These are phyloP conservation scores for Boletellus ananas DNA, from an alignment of 768 basidiomycete genomes.

Conservation along the genomic window DNA sequence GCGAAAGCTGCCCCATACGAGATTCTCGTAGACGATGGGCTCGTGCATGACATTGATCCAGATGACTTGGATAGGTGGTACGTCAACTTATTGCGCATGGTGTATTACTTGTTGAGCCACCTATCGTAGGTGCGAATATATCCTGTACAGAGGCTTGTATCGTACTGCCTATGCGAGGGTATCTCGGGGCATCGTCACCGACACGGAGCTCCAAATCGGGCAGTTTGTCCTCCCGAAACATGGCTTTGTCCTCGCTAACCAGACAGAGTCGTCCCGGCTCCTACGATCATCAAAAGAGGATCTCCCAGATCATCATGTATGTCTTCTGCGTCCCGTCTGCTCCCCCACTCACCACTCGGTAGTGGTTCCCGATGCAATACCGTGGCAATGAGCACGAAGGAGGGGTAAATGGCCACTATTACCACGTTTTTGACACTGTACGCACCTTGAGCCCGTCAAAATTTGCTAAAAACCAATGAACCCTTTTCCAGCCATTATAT, in stretches of 20 bases:
- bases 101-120: not conserved
- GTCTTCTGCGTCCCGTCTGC: constrained; percentile 20
- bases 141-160: constrained; percentile 77
- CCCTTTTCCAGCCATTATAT: constrained; percentile 43
- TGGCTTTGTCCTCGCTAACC: constrained; percentile 50
- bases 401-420: constrained; percentile 67
- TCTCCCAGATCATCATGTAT: constrained; percentile 59
- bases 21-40: constrained; percentile 71
- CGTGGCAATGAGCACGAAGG: constrained; percentile 50
- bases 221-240: constrained; percentile 75
- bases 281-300: constrained; percentile 63
- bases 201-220: constrained; percentile 87
- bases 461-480: not conserved
- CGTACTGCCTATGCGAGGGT: constrained; percentile 80
- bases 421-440: constrained; percentile 75
- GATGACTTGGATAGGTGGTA: constrained; percentile 72
- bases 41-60: constrained; percentile 74
- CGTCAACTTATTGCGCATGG: constrained; percentile 6
- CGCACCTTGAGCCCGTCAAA: constrained; percentile 20
- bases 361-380: constrained; percentile 81
- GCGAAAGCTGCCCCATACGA: constrained; percentile 68
- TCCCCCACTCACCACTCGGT: constrained; percentile 2
- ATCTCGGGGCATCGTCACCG: constrained; percentile 79
- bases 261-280: constrained; percentile 61
- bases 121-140: constrained; percentile 78